Evolutionary conservation across 306 rosid genomes (phyloP).

Genomic region (Arachis hypogaea): DNA sequence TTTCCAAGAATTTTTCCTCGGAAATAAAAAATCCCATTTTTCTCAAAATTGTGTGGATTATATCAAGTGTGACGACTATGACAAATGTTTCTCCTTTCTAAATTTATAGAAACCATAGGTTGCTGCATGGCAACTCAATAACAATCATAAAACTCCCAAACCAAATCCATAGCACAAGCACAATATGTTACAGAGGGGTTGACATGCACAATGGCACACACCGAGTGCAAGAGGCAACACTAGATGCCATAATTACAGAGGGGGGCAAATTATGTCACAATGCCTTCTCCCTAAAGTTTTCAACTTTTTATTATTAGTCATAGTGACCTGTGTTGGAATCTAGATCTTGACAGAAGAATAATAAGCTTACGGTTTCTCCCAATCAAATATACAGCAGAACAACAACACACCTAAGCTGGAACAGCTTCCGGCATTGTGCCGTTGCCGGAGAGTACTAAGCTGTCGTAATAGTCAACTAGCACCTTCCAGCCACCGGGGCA

Average conservation of each 20-base stretch:
- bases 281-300: constrained; percentile 48
- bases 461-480: constrained; percentile 89
- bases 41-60: no score
- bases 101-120: no score
- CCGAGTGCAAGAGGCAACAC: constrained; percentile 53
- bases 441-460: constrained; percentile 56
- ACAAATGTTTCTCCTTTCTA: no score
- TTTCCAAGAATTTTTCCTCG: no score
- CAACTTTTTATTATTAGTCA: constrained; percentile 46
- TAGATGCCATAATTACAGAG: constrained; percentile 48
- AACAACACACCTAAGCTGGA: constrained; percentile 61
- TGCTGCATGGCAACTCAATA: not conserved
- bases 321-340: constrained; percentile 37
- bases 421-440: constrained; percentile 79
- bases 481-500: constrained; percentile 98
- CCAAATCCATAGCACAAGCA: constrained; percentile 45
- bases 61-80: no score
- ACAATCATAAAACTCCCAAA: constrained; percentile 19
- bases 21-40: no score
- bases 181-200: constrained; percentile 55
- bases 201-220: constrained; percentile 51
- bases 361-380: constrained; percentile 55
- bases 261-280: constrained; percentile 51
- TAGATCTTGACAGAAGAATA: constrained; percentile 50
- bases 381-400: constrained; percentile 42